Base-by-base conservation (phyloP, 2,329 filamentous ascomycete species). In the Cryphonectria nitschkei region DNA sequence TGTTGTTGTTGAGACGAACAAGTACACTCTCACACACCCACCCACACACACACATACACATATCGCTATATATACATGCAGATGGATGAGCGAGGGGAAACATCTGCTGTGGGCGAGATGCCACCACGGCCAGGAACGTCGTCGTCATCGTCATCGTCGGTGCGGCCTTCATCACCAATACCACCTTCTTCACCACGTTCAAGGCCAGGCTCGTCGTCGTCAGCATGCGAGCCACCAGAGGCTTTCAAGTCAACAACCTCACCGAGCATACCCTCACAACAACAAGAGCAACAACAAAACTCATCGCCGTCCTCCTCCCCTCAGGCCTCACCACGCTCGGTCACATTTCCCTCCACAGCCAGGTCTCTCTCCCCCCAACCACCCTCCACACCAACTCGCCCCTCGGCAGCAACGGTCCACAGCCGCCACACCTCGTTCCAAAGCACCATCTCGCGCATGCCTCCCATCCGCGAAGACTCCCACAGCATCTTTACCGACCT, bases 401-500 rank as follows among this genome's bases (percentile, higher is more conserved):
- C 46, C 22, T 9, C 46, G 22, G 46, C 46, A 50, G 46, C 46
- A 50, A 3, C 9, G 60, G 22, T n/a, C 68, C 68, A 68, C 61
- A 61, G 26, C 62, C 22, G n/a, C 52, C 50, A 46, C 65, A 63
- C n/a, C 41, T 67, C 29, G 37, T 46, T 68, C 9, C 50, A 65
- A 1, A 39, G 61, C 26, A 68, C 64, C 62, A 37, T 72, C 26
- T 56, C 67, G 43, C 62, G 50, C n/a, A 66, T 72, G 68, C 71
- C 71, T 5, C 64, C 63, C 16, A 72, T 72, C 50, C 32, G 58
- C 43, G 71, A 72, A 41, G 66, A 72, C 29, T 65, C 70, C 13
- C 43, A 68, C 14, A 54, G 61, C 46, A 58, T 70, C 37, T 64
- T 70, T 66, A 62, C 34, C n/a, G 67, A 67, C 32, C 26, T 69